Base-by-base conservation (phyloP, 2,329 filamentous ascomycete genomes). In the Ceratocystis eucalypticola region DNA sequence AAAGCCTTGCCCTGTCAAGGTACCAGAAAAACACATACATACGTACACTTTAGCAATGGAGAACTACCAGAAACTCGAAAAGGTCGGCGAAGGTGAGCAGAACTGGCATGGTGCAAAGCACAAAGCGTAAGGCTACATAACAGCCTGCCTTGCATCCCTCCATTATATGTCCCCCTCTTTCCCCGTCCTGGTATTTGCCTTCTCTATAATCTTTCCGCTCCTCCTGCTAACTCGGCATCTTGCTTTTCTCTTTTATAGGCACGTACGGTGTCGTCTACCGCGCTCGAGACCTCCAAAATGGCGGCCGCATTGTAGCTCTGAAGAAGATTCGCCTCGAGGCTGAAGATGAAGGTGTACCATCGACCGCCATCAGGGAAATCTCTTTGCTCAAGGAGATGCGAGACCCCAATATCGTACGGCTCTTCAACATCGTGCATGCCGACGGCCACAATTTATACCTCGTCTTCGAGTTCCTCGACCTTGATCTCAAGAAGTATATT, bases 181-280 rank as follows among this genome's bases (percentile, higher is more conserved):
- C 44, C 12, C 8, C 5, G 7, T 37, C 30, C 12, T 62, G 7
- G 25, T 33, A 6, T 7, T 50, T 7, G n/a, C 61, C 33, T 37
- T 46, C 5, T 44, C 37, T 44, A 7, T 22, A 15, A 55, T 28
- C 63, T 45, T 22, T 30, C 53, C 25, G 8, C 22, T 17, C 28
- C 25, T 30, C 53, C 65, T 53, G 46, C 48, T 50, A 37, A 67
- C 33, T 3, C 10, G 33, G 33, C 59, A 44, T 44, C 64, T 63
- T 50, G 46, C 63, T 41, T 53, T 65, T 65, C 65, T 57, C 63
- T 45, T 64, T 44, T 3, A 62, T 64, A 96, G 91, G 91, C 72
- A 96, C 91, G 17, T 96, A 96, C 75, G 91, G 91, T 76, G 91
- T 96, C 69, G 91, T 96, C 69, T 96, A 96, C 84, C 96, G 96